These are phyloP conservation scores for Helianthus tuberosus DNA, from an alignment of 129 eudicot genomes.

Conservation along the genomic window DNA sequence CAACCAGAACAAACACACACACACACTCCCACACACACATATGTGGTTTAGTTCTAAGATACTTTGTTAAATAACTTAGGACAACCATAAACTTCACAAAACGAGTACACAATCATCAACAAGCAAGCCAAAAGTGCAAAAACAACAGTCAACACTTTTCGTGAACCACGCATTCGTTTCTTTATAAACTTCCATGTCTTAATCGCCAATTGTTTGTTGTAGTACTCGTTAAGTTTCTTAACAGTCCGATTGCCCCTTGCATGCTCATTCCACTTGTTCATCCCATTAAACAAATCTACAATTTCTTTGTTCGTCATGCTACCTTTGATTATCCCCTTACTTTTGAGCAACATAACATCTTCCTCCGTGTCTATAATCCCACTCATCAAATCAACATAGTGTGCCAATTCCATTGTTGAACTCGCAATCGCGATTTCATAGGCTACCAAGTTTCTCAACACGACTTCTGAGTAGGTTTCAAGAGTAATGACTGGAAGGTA, in stretches of 20 bases:
- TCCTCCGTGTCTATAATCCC: conserved; percentile 47
- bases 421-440: conserved; percentile 33
- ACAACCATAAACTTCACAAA: conserved; percentile 43
- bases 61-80: conserved; percentile 29
- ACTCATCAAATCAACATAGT: conserved; percentile 39
- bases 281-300: conserved; percentile 38
- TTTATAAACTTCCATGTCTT: conserved; percentile 29
- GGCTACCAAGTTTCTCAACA: conserved; percentile 47
- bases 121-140: conserved; percentile 33
- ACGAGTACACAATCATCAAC: conserved; percentile 37
- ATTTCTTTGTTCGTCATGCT: conserved; percentile 33
- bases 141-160: conserved; percentile 31
- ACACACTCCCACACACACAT: background rate
- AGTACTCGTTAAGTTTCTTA: conserved; percentile 39
- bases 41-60: conserved; percentile 14
- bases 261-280: conserved; percentile 25
- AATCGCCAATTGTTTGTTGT: conserved; percentile 21
- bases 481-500: conserved; percentile 43
- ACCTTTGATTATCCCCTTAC: conserved; percentile 26
- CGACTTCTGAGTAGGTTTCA: conserved; percentile 33
- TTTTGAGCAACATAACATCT: conserved; percentile 43
- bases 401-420: conserved; percentile 21
- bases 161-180: conserved; percentile 34
- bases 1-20: background rate
- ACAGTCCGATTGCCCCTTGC: conserved; percentile 27